Conservation (phyloP, 2,329 filamentous ascomycete species). For the Sarocladium strictum region DNA sequence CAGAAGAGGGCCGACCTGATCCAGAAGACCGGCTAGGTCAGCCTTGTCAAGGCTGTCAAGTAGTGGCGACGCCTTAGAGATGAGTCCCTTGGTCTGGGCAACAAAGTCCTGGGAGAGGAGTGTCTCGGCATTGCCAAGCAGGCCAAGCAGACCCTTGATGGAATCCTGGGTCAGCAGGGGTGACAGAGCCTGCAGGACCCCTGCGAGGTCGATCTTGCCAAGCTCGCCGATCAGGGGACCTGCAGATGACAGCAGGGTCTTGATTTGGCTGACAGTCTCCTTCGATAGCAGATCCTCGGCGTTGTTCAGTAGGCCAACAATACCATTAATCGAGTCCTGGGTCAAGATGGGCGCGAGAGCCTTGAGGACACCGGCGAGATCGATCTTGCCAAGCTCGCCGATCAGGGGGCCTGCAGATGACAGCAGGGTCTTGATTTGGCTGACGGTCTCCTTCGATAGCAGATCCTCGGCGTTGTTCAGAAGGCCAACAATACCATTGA, state of each 20-base stretch:
- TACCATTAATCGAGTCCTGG: slow-evolving; percentile 22
- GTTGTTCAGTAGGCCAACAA: slow-evolving; percentile 27
- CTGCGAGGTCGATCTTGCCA: slow-evolving; percentile 24
- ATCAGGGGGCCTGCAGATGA: no score
- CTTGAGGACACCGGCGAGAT: slow-evolving; percentile 22
- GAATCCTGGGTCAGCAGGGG: slow-evolving; percentile 26
- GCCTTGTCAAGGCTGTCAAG: slow-evolving; percentile 24
- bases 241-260: no score
- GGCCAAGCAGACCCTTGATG: slow-evolving; percentile 25
- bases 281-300: slow-evolving; percentile 22
- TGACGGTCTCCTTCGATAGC: slow-evolving; percentile 21
- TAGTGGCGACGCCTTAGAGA: slow-evolving; percentile 23
- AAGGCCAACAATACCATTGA: slow-evolving; percentile 26
- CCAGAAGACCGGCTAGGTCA: slow-evolving; percentile 22
- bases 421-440: slow-evolving; percentile 20
- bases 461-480: slow-evolving; percentile 26
- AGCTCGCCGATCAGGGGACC: slow-evolving; percentile 17
- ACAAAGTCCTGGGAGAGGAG: slow-evolving; percentile 24
- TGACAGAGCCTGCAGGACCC: slow-evolving; percentile 20
- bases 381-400: slow-evolving; percentile 21
- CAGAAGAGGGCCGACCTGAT: slow-evolving; percentile 23
- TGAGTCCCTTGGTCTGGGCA: slow-evolving; percentile 19
- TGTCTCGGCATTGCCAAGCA: slow-evolving; percentile 26
- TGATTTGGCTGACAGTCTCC: slow-evolving; percentile 21
- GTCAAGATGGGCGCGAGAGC: slow-evolving; percentile 25